phyloP scores from a whole-genome alignment of 2,329 filamentous ascomycete genomes.

The Xylariomycetidae sp. region DNA sequence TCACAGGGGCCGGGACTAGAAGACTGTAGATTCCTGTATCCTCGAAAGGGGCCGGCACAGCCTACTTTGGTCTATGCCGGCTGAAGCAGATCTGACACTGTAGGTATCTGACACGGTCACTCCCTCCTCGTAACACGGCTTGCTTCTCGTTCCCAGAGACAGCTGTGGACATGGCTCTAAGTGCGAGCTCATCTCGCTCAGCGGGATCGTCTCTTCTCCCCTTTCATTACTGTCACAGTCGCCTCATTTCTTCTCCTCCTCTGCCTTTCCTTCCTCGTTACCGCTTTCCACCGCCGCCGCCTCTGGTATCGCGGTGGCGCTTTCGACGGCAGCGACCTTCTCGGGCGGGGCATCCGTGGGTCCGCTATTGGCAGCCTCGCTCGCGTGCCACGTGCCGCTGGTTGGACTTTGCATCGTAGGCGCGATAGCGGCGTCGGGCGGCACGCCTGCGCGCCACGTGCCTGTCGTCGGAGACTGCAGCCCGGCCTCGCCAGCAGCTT shows the following conservation, averaged over 20 bases:
- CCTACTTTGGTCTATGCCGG: no score
- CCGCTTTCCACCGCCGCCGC: conserved; percentile 26
- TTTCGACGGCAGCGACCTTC: conserved; percentile 35
- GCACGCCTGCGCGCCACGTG: conserved; percentile 31
- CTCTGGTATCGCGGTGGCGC: conserved; percentile 34
- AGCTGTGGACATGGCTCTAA: no score
- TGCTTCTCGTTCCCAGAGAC: no score
- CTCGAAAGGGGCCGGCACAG: no score
- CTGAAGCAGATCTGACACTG: no score
- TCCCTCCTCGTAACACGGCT: no score
- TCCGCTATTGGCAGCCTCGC: conserved; percentile 10
- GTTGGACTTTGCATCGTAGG: conserved; percentile 37
- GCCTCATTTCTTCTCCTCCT: conserved; percentile 10
- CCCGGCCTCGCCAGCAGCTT: conserved; percentile 18
- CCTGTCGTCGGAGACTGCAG: conserved; percentile 41
- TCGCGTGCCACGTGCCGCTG: conserved; percentile 35
- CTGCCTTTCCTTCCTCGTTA: conserved; percentile 17
- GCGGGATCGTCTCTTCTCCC: conserved; percentile 9
- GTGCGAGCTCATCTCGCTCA: no score
- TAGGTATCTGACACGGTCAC: no score
- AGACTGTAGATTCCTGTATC: no score
- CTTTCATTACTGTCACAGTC: conserved; percentile 16
- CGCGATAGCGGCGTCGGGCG: conserved; percentile 16
- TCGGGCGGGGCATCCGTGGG: conserved; percentile 27
- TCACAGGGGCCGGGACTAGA: no score